Evolutionary conservation across 768 basidiomycete genomes (phyloP).

Genomic region (Pleurotus salmoneostramineus): DNA sequence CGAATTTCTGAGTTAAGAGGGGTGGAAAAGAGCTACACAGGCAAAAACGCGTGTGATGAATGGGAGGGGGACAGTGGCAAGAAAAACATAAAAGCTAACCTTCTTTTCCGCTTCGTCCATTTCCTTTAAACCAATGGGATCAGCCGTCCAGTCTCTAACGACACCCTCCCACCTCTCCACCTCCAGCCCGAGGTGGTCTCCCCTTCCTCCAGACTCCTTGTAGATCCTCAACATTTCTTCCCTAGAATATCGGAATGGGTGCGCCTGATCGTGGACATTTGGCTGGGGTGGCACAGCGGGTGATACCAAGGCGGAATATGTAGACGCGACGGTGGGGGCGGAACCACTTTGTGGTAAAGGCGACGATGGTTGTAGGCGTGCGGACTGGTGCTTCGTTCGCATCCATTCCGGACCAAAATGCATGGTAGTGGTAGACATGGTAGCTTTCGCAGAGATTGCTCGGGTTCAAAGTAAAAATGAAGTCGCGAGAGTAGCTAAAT

Average conservation of each 20-base stretch:
- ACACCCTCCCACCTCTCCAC: slow-evolving; percentile 90
- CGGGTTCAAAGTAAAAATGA: slow-evolving; percentile 16
- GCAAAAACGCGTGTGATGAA: slow-evolving; percentile 19
- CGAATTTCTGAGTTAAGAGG: slow-evolving; percentile 85
- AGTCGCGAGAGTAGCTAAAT: slow-evolving; percentile 17
- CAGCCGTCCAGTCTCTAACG: slow-evolving; percentile 68
- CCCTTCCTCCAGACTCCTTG: slow-evolving; percentile 70
- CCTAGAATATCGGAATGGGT: slow-evolving; percentile 85
- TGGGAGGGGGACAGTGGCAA: slow-evolving; percentile 15
- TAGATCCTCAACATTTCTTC: slow-evolving; percentile 84
- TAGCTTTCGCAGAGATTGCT: slow-evolving; percentile 14
- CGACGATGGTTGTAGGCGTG: slow-evolving; percentile 52
- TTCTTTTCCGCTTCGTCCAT: slow-evolving; percentile 84
- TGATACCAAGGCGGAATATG: slow-evolving; percentile 70
- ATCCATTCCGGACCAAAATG: slow-evolving; percentile 95
- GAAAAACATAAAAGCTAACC: slow-evolving; percentile 41
- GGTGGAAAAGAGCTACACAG: slow-evolving; percentile 69
- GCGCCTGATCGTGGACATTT: slow-evolving; percentile 59
- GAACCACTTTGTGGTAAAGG: slow-evolving; percentile 46
- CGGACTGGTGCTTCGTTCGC: slow-evolving; percentile 69
- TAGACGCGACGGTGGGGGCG: slow-evolving; percentile 48
- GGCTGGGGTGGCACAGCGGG: slow-evolving; percentile 42
- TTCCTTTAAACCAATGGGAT: slow-evolving; percentile 76
- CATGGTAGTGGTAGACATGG: slow-evolving; percentile 66
- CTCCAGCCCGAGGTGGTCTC: slow-evolving; percentile 68